Evolutionary conservation across 1,139 yeast genomes (phyloP).

Genomic region (Yamadazyma songkhlaensis): DNA sequence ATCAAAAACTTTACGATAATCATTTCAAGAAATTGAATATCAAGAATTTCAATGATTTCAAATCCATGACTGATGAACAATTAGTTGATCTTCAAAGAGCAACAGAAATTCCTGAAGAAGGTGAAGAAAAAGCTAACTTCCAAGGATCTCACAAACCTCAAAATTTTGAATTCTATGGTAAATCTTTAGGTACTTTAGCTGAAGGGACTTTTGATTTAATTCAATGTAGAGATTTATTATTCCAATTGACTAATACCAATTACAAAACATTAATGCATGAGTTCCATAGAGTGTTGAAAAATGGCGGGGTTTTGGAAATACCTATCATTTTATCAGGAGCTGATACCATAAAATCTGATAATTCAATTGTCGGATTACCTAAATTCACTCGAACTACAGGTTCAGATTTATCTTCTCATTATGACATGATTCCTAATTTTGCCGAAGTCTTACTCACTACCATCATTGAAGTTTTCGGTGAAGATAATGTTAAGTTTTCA

Average conservation of each 20-base stretch:
- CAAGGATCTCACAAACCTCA: conserved; percentile 26
- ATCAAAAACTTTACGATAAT: conserved; percentile 21
- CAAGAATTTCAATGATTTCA: conserved; percentile 25
- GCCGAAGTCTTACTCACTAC: conserved; percentile 22
- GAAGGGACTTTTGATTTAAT: conserved; percentile 33
- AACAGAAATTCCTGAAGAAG: conserved; percentile 13
- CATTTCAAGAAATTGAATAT: conserved; percentile 27
- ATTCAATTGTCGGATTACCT: conserved; percentile 17
- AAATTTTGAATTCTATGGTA: conserved; percentile 35
- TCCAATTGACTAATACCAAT: conserved; percentile 29
- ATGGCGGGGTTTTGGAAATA: conserved; percentile 35
- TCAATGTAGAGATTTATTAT: conserved; percentile 34
- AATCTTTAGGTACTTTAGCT: conserved; percentile 27
- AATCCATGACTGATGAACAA: conserved; percentile 23
- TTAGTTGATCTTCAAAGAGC: conserved; percentile 28
- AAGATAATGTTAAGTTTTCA: conserved; percentile 30
- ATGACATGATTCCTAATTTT: conserved; percentile 27
- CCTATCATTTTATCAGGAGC: conserved; percentile 28
- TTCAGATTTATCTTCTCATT: conserved; percentile 18
- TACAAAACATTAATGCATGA: conserved; percentile 27
- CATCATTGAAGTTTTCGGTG: conserved; percentile 30
- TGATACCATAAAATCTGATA: conserved; percentile 14
- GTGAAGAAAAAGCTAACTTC: conserved; percentile 6
- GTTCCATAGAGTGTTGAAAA: conserved; percentile 34
- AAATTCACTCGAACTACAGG: conserved; percentile 14